phyloP scores from a whole-genome alignment of 441 rosid species.

The Euphorbia schlechtendalii region DNA sequence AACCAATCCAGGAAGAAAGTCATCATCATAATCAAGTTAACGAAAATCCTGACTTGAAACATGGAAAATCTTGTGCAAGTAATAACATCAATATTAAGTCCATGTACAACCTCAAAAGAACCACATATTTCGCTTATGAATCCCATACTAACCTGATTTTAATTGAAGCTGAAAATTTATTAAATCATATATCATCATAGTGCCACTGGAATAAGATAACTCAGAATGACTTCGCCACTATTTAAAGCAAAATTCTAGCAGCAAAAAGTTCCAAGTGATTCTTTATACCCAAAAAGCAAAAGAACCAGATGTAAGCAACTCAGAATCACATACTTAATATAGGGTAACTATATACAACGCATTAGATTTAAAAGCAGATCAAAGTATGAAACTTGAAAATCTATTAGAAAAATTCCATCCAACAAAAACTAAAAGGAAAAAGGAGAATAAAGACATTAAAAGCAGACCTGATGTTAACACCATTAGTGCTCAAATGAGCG shows the following conservation, averaged over 20 bases:
- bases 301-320: neutral
- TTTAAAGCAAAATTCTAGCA: neutral
- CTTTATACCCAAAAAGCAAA: neutral
- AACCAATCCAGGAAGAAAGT: neutral
- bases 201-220: neutral
- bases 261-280: neutral
- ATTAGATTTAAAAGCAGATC: no score
- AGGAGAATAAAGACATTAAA: neutral
- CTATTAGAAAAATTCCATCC: no score
- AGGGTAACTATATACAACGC: no score
- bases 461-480: constrained; percentile 72
- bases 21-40: neutral
- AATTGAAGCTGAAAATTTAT: neutral
- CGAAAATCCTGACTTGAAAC: neutral
- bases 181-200: neutral
- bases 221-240: neutral
- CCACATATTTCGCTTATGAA: neutral
- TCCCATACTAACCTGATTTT: neutral
- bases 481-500: constrained; percentile 43
- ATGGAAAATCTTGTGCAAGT: neutral
- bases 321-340: neutral
- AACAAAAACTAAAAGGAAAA: neutral
- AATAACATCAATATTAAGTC: neutral
- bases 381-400: no score
- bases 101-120: neutral